These are phyloP conservation scores for Candida freyschussii DNA, from an alignment of 1,139 yeast species.

Conservation along the genomic window DNA sequence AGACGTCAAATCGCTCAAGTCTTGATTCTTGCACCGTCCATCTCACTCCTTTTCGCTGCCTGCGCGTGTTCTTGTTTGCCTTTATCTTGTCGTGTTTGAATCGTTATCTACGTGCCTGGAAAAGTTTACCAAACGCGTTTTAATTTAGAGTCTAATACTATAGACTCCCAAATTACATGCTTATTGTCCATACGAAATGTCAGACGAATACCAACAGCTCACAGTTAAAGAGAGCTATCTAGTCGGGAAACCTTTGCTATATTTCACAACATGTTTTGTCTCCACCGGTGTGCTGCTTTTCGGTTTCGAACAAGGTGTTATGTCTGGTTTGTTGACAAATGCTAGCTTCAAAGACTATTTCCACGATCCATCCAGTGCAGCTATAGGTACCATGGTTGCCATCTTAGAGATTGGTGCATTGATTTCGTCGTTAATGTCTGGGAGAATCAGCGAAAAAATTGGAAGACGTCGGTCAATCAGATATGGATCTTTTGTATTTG, in stretches of 20 bases:
- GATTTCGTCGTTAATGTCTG: conserved; percentile 70
- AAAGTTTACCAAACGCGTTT: too few relatives aligned
- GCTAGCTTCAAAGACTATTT: conserved; percentile 69
- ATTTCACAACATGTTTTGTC: conserved; percentile 78
- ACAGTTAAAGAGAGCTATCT: conserved; percentile 20
- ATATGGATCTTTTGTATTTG: conserved; percentile 76
- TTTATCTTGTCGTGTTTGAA: too few relatives aligned
- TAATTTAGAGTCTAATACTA: too few relatives aligned
- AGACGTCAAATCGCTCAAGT: too few relatives aligned
- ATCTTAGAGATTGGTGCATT: conserved; percentile 81
- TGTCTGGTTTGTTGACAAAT: conserved; percentile 77
- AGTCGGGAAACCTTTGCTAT: conserved; percentile 39
- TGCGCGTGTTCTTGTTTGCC: too few relatives aligned
- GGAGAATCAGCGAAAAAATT: conserved; percentile 69
- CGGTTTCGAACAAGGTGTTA: conserved; percentile 91
- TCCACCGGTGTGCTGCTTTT: conserved; percentile 79
- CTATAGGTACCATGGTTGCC: conserved; percentile 80
- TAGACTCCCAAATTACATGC: too few relatives aligned
- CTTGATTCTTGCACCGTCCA: too few relatives aligned
- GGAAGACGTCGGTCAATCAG: conserved; percentile 81
- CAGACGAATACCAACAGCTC: conserved; percentile 21
- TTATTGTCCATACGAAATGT: too few relatives aligned
- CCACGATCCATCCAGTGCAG: conserved; percentile 61
- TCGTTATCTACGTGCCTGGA: too few relatives aligned
- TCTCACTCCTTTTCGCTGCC: too few relatives aligned